A percentile compares a stretch with the other conserved stretches of the same genome.
Conservation (phyloP, 768 basidiomycete genomes). For the Tulasnella sp. region DNA sequence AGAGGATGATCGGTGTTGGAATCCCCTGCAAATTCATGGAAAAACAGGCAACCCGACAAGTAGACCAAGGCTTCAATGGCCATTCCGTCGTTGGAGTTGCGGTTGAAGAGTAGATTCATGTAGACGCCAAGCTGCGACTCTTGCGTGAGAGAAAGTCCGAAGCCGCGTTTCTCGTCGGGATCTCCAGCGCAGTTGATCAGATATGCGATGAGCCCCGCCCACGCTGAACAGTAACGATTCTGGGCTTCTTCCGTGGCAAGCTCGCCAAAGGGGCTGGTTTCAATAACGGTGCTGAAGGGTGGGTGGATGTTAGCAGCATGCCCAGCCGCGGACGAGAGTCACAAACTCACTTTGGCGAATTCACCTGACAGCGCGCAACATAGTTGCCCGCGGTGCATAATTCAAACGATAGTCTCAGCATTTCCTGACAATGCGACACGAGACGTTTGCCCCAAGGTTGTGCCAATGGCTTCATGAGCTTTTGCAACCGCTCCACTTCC, state of each 20-base stretch:
- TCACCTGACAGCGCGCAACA: neutral
- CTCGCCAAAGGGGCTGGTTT: neutral
- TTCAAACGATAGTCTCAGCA: neutral
- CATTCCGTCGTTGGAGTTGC: neutral
- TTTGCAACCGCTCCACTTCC: neutral
- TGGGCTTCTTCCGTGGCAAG: neutral
- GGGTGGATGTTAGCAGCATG: too few relatives aligned
- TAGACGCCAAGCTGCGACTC: neutral
- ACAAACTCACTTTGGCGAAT: neutral
- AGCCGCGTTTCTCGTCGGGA: neutral
- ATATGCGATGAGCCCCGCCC: neutral
- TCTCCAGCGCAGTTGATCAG: neutral
- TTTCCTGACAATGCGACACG: neutral
- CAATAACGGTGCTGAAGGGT: neutral
- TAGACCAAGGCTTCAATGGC: neutral
- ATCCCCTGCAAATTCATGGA: neutral
- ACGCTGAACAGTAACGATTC: neutral
- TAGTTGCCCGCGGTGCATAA: neutral
- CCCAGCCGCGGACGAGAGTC: too few relatives aligned
- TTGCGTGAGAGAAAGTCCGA: neutral
- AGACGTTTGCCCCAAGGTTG: neutral
- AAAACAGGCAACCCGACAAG: neutral
- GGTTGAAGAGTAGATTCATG: neutral
- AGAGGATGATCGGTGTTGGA: neutral
- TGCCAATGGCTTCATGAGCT: neutral